Percentiles rank a stretch among this genome's conserved stretches.
Conservation (phyloP, 805 yeast species). For the Vanderwaltozyma tropicalis region DNA sequence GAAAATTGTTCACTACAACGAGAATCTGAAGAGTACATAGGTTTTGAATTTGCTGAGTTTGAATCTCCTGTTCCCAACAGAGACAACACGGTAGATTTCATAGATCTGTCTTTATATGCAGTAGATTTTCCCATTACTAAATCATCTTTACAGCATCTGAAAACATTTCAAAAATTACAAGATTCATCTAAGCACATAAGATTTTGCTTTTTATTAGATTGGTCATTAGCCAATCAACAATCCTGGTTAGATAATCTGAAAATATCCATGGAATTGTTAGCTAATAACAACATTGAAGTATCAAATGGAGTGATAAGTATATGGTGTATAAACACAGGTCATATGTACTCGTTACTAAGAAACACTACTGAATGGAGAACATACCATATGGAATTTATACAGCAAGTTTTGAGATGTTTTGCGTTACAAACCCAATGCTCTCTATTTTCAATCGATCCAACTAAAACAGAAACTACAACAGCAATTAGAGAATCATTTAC, state of each 20-base stretch:
- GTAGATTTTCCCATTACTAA: background rate
- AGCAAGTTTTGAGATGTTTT: slow-evolving; percentile 17
- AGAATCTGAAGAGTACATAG: background rate
- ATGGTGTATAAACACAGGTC: slow-evolving; percentile 11
- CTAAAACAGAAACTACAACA: background rate
- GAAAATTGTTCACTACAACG: background rate
- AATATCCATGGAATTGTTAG: slow-evolving; percentile 1
- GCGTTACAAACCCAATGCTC: slow-evolving; percentile 9
- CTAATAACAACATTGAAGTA: slow-evolving; percentile 1
- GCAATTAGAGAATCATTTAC: background rate
- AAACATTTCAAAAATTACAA: background rate
- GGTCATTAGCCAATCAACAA: slow-evolving; percentile 14
- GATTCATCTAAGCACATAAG: background rate
- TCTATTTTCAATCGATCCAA: slow-evolving; percentile 6
- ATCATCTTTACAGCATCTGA: background rate
- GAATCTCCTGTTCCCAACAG: background rate
- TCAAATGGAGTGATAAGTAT: background rate
- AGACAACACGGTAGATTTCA: background rate
- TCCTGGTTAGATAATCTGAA: slow-evolving; percentile 14
- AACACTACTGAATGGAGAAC: slow-evolving; percentile 14
- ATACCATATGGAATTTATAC: slow-evolving; percentile 17
- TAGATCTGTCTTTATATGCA: background rate
- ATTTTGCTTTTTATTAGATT: slow-evolving; percentile 16
- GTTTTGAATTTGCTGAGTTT: background rate
- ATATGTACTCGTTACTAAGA: slow-evolving; percentile 12